Percentiles rank a stretch among this genome's conserved stretches.
phyloP scores from a whole-genome alignment of 2,329 filamentous ascomycete genomes.

The Cercospora brassicicola region DNA sequence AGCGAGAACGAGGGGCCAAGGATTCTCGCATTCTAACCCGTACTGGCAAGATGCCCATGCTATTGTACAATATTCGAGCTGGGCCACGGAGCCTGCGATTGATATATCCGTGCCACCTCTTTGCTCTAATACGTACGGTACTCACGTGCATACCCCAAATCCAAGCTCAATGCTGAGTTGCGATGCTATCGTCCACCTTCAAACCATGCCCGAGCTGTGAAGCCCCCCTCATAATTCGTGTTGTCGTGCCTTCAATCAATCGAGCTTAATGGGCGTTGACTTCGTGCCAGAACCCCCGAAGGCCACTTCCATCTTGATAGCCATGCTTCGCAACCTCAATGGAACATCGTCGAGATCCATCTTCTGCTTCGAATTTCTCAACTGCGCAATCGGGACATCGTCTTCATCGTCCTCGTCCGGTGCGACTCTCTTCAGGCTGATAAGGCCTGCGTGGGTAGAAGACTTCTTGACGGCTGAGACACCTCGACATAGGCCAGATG shows the following conservation, averaged over 20 bases:
- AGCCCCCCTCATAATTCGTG: not conserved
- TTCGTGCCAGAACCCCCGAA: not conserved
- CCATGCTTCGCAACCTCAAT: not conserved
- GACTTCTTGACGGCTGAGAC: not conserved
- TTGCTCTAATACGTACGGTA: not conserved
- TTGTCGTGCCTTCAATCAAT: not conserved
- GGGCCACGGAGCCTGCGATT: not conserved
- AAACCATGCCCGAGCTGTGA: not conserved
- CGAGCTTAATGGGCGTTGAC: not conserved
- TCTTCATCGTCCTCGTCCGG: not conserved
- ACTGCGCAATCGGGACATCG: not conserved
- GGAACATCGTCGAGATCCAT: not conserved
- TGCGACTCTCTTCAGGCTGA: not conserved
- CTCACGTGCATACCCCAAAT: not conserved
- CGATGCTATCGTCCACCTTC: not conserved
- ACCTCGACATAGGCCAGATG: not conserved
- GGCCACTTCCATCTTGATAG: not conserved
- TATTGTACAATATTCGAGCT: not conserved
- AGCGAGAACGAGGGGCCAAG: slow-evolving; percentile 17
- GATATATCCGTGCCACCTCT: not conserved
- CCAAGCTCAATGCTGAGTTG: not conserved
- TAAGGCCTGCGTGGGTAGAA: not conserved
- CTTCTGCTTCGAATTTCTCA: not conserved
- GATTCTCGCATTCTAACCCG: not conserved
- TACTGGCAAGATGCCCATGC: not conserved